Conservation (phyloP, 2,329 filamentous ascomycete genomes). For the Apiospora malaysiana region DNA sequence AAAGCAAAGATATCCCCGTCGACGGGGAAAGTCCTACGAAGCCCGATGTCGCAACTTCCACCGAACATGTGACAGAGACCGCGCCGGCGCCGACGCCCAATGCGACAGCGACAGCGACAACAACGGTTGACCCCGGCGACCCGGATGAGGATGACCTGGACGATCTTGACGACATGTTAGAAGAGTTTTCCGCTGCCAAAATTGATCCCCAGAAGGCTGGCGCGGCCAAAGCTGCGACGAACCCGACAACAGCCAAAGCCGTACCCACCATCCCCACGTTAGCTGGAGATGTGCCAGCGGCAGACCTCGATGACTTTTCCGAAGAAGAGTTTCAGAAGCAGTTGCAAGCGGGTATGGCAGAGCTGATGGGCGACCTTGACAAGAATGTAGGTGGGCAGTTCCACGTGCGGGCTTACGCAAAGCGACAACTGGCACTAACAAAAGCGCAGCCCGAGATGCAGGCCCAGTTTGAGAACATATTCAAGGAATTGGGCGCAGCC, state of each 20-base stretch:
- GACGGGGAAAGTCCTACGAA: constrained; percentile 11
- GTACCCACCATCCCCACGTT: constrained; percentile 26
- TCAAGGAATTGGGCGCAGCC: constrained; percentile 71
- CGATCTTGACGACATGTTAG: constrained; percentile 93
- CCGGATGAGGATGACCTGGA: constrained; percentile 93
- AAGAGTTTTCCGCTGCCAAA: constrained; percentile 80
- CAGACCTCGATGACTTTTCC: constrained; percentile 53
- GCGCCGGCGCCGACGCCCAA: not conserved
- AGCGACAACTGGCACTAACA: constrained; percentile 7
- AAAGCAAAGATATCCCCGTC: not conserved
- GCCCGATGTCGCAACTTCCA: not conserved
- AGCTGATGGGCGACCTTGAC: constrained; percentile 73
- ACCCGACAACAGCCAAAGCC: constrained; percentile 26
- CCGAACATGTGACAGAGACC: constrained; percentile 20
- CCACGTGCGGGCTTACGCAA: not conserved
- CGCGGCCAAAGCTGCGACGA: constrained; percentile 30
- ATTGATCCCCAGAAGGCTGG: constrained; percentile 53
- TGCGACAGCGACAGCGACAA: not conserved
- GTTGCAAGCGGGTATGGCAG: constrained; percentile 89
- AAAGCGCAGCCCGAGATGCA: constrained; percentile 69
- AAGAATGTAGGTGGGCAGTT: constrained; percentile 53
- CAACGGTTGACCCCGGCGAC: constrained; percentile 50
- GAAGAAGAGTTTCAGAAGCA: constrained; percentile 84
- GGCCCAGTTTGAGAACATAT: constrained; percentile 77
- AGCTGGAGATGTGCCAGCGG: constrained; percentile 34